Evolutionary conservation across 2,329 filamentous ascomycete species (phyloP).

Genomic region (Cladosporium austrohemisphaericum): DNA sequence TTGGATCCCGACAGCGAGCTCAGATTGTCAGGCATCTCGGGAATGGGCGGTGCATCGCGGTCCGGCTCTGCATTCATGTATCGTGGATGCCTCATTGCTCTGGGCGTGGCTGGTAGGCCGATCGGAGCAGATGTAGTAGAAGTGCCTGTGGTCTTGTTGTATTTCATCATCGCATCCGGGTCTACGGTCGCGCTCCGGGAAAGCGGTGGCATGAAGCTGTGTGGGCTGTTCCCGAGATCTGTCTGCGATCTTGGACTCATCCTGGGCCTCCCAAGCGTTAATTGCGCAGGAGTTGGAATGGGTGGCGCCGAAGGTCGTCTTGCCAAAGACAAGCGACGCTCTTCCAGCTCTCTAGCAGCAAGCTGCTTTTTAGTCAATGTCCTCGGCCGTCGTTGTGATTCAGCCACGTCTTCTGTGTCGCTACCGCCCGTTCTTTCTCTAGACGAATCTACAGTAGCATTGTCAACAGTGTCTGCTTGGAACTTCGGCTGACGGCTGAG

Average conservation of each 20-base stretch:
- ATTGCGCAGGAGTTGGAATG: constrained; percentile 69
- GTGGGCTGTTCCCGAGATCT: constrained; percentile 44
- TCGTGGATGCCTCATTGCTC: constrained; percentile 79
- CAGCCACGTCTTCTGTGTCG: background rate
- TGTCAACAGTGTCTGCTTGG: background rate
- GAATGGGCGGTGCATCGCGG: constrained; percentile 52
- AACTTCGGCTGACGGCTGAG: background rate
- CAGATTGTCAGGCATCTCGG: constrained; percentile 52
- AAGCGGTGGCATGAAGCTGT: constrained; percentile 35
- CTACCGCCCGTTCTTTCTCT: background rate
- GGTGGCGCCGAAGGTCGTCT: constrained; percentile 73
- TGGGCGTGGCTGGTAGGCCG: constrained; percentile 84
- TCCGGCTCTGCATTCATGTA: constrained; percentile 59
- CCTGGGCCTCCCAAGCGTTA: constrained; percentile 39
- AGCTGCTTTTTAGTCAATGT: constrained; percentile 40
- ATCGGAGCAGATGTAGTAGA: constrained; percentile 55
- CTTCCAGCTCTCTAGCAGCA: constrained; percentile 77
- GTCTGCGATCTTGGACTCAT: constrained; percentile 36
- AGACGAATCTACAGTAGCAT: background rate
- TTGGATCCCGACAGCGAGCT: constrained; percentile 31
- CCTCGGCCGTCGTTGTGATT: constrained; percentile 8
- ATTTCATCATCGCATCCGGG: constrained; percentile 45
- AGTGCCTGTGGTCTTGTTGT: constrained; percentile 36
- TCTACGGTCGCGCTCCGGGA: constrained; percentile 65
- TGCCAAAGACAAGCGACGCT: constrained; percentile 78